Evolutionary conservation across 768 basidiomycete genomes (phyloP), one percentile per base, ranked within the genome.

Genomic region (Lactifluus pinguis): DNA sequence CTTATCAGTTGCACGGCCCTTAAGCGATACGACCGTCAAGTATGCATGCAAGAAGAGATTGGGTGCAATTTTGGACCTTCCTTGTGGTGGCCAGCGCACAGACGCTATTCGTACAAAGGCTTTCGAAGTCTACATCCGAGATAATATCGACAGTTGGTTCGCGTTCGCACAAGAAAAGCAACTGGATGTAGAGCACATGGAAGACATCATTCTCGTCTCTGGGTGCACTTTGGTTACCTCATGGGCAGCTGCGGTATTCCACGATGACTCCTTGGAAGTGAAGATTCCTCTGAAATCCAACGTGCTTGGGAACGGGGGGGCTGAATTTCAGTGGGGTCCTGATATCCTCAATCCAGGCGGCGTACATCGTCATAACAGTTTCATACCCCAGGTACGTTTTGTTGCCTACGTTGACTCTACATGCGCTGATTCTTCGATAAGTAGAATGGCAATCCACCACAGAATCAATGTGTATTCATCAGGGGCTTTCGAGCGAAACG

Each of bases 401-500:
- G 15, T 15, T 15, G 30, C 7, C 39, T 13, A 49, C 13, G 30
- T 58, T 30, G 9, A 19, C 17, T 45, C 14, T 1, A 7, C 41
- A 13, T 41, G 5, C 32, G 6, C 15, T 42, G n/a, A 19, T 49
- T 14, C 50, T 13, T 8, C 25, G 21, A 0, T 7, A 19, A 19
- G 17, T n/a, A 14, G 38, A 14, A 19, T 14, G n/a, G 25, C 1
- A 29, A 38, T 6, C 15, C 38, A 25, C 11, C n/a, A 5, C 47
- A 25, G 15, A 59, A 59, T 36, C 60, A 61, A 6, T 61, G 60
- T 6, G 44, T 61, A 8, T 61, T 61, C 41, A 45, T 61, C 21
- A 50, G 42, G n/a, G 60, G 60, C 14, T 61, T 51, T n/a, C 55
- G 60, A 10, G 55, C 60, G 4, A 61, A 58, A 13, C 53, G 59